Base-by-base conservation (phyloP, 2,329 filamentous ascomycete species). In the Zasmidium cellare region DNA sequence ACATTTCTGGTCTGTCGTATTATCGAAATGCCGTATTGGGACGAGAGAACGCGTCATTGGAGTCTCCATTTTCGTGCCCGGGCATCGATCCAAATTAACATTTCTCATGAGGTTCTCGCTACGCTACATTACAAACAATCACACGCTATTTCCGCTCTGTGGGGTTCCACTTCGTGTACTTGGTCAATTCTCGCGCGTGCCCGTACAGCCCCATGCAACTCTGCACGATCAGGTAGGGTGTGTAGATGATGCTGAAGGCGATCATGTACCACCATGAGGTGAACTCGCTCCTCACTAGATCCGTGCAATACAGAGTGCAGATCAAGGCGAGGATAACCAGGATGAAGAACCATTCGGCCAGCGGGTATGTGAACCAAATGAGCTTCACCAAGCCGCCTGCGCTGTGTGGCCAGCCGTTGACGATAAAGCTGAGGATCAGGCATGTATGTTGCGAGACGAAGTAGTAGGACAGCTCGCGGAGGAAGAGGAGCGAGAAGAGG, bases 371-470 rank as follows among this genome's bases (percentile, higher is more conserved):
- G 61, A 80, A 80, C 67, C 79, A 81, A 28, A 80, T 67, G 11
- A 80, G 65, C 14, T 69, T 71, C 46, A 72, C 74, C 3, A 80
- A 68, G 14, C 72, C 71, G 7, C 57, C 57, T 5, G 72, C 70
- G 24, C 71, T 72, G 19, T 67, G 69, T 0, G 79, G 79, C 56
- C 79, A 80, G 28, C 75, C 73, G 19, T 72, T 73, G 60, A 80
- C 77, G 60, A 80, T 58, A 61, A 80, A 77, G 46, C 75, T 77
- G 16, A 77, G 23, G 2, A 80, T 72, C 1, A 81, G 69, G 62
- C 77, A 80, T 1, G 74, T 75, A 65, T 80, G 80, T 61, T 80
- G 77, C 2, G 77, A 78, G 47, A 81, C 77, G 14, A 81, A 72
- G 55, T 81, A 80, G 60, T 80, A 80, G 51, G 74, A 77, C 38